Evolutionary conservation across 2,329 filamentous ascomycete species (phyloP).

Genomic region (Pochonia chlamydosporia): DNA sequence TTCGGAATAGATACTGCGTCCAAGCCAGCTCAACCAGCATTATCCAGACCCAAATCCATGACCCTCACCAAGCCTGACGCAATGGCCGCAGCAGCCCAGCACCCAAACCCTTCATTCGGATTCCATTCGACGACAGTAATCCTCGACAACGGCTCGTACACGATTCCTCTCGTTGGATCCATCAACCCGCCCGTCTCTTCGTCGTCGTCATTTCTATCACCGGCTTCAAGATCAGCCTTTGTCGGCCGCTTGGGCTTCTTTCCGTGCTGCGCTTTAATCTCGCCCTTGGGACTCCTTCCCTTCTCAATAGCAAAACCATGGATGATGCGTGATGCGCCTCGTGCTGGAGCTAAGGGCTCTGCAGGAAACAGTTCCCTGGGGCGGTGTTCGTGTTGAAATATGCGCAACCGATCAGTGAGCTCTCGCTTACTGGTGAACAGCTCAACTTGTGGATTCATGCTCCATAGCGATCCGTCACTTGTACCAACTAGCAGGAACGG

Average conservation of each 20-base stretch:
- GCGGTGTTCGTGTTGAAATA: slow-evolving; percentile 51
- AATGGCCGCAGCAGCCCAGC: slow-evolving; percentile 62
- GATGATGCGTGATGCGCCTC: slow-evolving; percentile 45
- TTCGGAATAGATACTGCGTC: slow-evolving; percentile 6
- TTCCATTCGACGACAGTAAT: slow-evolving; percentile 63
- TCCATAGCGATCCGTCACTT: slow-evolving; percentile 48
- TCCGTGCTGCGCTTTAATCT: slow-evolving; percentile 29
- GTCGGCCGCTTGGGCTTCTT: slow-evolving; percentile 31
- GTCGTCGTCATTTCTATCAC: slow-evolving; percentile 24
- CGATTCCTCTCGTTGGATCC: slow-evolving; percentile 37
- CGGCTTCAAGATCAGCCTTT: slow-evolving; percentile 21
- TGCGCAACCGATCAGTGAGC: slow-evolving; percentile 26
- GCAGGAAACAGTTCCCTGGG: slow-evolving; percentile 24
- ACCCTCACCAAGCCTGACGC: slow-evolving; percentile 62
- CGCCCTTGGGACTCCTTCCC: slow-evolving; percentile 40
- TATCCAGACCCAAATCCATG: slow-evolving; percentile 56
- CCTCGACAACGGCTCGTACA: slow-evolving; percentile 58
- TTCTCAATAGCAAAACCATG: slow-evolving; percentile 46
- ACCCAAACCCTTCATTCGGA: slow-evolving; percentile 58
- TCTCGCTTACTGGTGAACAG: slow-evolving; percentile 28
- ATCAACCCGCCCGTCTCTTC: slow-evolving; percentile 23
- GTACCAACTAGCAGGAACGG: slow-evolving; percentile 49
- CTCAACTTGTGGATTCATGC: slow-evolving; percentile 32
- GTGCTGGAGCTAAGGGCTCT: slow-evolving; percentile 21
- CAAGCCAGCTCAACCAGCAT: slow-evolving; percentile 8